Percentiles rank a stretch among this genome's conserved stretches.
phyloP scores from a whole-genome alignment of 2,329 filamentous ascomycete genomes.

The Xylariaceae sp. region DNA sequence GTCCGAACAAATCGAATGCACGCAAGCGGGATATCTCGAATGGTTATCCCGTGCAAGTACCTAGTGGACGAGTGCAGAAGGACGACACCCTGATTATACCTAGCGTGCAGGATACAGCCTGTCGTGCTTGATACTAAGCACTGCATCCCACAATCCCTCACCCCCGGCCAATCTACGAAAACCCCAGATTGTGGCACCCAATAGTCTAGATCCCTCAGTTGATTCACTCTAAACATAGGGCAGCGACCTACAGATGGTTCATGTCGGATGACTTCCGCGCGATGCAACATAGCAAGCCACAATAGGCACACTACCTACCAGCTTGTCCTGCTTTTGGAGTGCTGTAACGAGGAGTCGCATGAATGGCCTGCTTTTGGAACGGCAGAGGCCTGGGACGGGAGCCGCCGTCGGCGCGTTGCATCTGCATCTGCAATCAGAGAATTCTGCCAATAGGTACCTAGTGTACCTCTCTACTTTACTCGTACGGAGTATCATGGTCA shows the following conservation, averaged over 20 bases:
- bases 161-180: constrained; percentile 8
- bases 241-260: constrained; percentile 6
- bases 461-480: neutral
- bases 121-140: neutral
- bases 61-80: too few species aligned
- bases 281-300: constrained; percentile 14
- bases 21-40: constrained; percentile 5
- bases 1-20: constrained; percentile 11
- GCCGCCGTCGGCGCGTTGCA: constrained; percentile 12
- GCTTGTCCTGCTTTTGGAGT: constrained; percentile 6
- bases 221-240: constrained; percentile 5
- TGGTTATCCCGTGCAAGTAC: neutral
- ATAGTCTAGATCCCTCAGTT: constrained; percentile 1
- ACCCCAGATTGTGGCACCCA: neutral
- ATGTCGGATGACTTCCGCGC: constrained; percentile 22
- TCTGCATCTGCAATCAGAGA: constrained; percentile 8
- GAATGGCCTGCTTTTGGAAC: constrained; percentile 2
- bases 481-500: neutral
- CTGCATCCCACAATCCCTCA: constrained; percentile 8
- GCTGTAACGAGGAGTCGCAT: constrained; percentile 10
- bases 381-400: constrained; percentile 11
- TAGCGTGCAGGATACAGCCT: constrained; percentile 10
- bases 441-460: constrained; percentile 1
- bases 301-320: constrained; percentile 8
- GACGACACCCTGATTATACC: too few species aligned